phyloP scores from a whole-genome alignment of 768 basidiomycete genomes.

The Amanita rimosa region DNA sequence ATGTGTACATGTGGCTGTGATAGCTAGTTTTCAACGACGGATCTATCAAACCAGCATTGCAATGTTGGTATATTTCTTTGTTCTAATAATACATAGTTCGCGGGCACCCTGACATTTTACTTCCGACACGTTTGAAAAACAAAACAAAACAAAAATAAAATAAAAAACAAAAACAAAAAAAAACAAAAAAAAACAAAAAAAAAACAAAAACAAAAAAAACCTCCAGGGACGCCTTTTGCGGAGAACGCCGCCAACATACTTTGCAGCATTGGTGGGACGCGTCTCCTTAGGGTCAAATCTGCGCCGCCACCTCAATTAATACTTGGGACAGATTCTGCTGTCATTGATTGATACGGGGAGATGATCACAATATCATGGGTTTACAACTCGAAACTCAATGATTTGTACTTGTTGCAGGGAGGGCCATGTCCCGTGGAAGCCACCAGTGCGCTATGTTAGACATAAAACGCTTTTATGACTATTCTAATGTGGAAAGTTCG shows the following conservation, averaged over 20 bases:
- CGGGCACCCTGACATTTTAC: slow-evolving; percentile 15
- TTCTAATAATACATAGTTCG: too few relatives aligned
- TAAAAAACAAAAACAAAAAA: too few relatives aligned
- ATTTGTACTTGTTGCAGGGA: slow-evolving; percentile 23
- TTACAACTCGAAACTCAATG: neutral
- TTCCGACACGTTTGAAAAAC: neutral
- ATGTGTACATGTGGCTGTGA: slow-evolving; percentile 7
- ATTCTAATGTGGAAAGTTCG: slow-evolving; percentile 16
- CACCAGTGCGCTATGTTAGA: slow-evolving; percentile 34
- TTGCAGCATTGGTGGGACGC: slow-evolving; percentile 41
- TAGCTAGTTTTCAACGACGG: slow-evolving; percentile 1
- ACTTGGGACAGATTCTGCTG: slow-evolving; percentile 18
- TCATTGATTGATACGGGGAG: slow-evolving; percentile 40
- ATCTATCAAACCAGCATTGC: slow-evolving; percentile 17
- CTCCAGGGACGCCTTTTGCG: slow-evolving; percentile 5
- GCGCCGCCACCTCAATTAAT: slow-evolving; percentile 17
- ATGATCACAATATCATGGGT: too few relatives aligned
- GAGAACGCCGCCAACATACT: neutral
- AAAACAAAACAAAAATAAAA: too few relatives aligned
- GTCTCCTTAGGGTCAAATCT: slow-evolving; percentile 24
- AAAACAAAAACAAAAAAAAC: too few relatives aligned
- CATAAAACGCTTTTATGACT: slow-evolving; percentile 43
- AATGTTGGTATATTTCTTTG: slow-evolving; percentile 19
- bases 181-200: too few relatives aligned
- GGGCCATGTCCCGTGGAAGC: slow-evolving; percentile 44